Evolutionary conservation across 345 rosid genomes (phyloP).

Genomic region (Corchorus capsularis): DNA sequence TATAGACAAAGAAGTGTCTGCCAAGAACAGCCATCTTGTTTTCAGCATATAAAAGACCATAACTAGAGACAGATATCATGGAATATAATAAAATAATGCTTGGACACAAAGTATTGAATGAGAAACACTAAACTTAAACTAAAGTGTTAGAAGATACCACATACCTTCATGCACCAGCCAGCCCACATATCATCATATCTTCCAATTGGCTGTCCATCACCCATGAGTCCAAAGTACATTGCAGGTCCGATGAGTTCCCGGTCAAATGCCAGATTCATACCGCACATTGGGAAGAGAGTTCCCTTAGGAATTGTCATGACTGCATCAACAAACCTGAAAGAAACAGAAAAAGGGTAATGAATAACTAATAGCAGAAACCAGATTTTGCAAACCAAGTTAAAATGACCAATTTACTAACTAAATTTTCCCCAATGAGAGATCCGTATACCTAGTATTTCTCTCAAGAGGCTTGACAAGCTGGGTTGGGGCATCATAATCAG

Average conservation of each 20-base stretch:
- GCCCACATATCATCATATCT: conserved; percentile 49
- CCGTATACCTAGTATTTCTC: conserved; percentile 35
- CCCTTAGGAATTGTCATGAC: conserved; percentile 41
- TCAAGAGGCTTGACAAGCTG: conserved; percentile 47
- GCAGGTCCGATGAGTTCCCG: conserved; percentile 42
- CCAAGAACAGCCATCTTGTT: conserved; percentile 9
- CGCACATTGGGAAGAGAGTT: conserved; percentile 40
- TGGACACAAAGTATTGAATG: background rate
- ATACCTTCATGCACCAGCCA: conserved; percentile 45
- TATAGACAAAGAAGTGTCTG: conserved; percentile 8
- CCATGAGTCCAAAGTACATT: conserved; percentile 48
- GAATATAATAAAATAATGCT: background rate
- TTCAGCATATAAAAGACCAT: background rate
- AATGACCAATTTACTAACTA: background rate
- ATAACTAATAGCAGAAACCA: conserved; percentile 2
- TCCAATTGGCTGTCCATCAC: conserved; percentile 44
- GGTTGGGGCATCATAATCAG: conserved; percentile 44
- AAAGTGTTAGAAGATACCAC: background rate
- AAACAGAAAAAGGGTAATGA: background rate
- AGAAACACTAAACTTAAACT: background rate
- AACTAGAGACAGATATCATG: background rate
- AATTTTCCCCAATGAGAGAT: background rate
- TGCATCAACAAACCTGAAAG: conserved; percentile 34
- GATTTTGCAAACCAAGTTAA: background rate
- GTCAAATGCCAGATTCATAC: conserved; percentile 41